Evolutionary conservation across 208 protist genomes (phyloP), one percentile per base, ranked within the genome.

Genomic region (Trypanosomatidae sp.): DNA sequence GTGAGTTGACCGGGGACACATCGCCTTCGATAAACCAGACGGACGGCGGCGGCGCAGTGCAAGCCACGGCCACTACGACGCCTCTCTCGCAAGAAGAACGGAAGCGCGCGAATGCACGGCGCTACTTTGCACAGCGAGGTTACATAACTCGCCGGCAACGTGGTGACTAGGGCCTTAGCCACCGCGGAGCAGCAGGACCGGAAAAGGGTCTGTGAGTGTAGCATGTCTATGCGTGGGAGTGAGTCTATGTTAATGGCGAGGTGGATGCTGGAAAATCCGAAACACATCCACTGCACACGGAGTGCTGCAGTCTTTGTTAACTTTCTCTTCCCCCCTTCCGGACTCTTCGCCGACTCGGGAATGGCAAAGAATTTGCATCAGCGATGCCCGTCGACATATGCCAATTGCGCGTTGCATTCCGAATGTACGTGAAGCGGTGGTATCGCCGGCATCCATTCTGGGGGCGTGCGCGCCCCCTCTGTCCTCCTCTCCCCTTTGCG

Each of bases 91-190:
- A 78, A 58, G 76, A 62, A 58, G 59, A 71, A 67, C 62, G 64
- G n/a, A 74, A 72, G 7, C 80, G 84, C 12, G 84, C 73, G 19
- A 85, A 86, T 46, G 74, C 84, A 7, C 77, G 81, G 43, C 66
- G 58, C 43, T 89, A 74, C 73, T 89, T 89, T 60, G 68, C 84
- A 1, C 62, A 72, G 39, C 71, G 71, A 2, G 75, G 79, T 33
- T 76, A 86, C 67, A 62, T 66, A 30, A 79, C 69, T 28, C 59
- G 59, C 36, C 59, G 59, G 43, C 79, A 65, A 13, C 43, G 71
- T 22, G 73, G 55, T 15, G 53, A 22, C 66, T 66, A 56, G 69
- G 65, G 58, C 5, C 66, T 22, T 69, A 64, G 62, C 52, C 65
- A 66, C 56, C 62, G 76, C 46, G 65, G 59, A 78, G 19, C 44